Conservation (phyloP, 805 yeast species). For the Metschnikowia arizonensis region DNA sequence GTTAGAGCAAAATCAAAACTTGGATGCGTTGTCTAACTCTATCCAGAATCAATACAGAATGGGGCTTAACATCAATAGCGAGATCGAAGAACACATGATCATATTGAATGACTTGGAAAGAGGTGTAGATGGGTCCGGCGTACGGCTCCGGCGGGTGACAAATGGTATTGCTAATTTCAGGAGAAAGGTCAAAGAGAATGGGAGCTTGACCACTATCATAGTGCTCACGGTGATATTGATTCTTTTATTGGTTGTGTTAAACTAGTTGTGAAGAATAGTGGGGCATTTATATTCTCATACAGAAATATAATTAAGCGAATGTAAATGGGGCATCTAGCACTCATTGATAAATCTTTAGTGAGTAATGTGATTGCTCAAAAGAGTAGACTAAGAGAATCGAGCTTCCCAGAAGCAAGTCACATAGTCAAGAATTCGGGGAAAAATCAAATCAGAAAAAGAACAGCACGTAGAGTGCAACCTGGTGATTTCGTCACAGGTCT, state of each 20-base stretch:
- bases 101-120: slow-evolving; percentile 38
- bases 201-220: slow-evolving; percentile 40
- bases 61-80: slow-evolving; percentile 38
- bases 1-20: slow-evolving; percentile 34
- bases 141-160: slow-evolving; percentile 30
- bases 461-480: neutral
- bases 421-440: neutral
- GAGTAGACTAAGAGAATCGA: neutral
- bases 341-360: neutral
- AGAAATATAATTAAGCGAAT: neutral
- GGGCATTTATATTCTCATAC: neutral
- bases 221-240: slow-evolving; percentile 39
- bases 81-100: slow-evolving; percentile 40
- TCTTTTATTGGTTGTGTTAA: slow-evolving; percentile 38
- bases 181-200: slow-evolving; percentile 36
- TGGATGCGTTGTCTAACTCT: slow-evolving; percentile 32
- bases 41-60: slow-evolving; percentile 35
- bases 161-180: slow-evolving; percentile 30
- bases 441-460: neutral
- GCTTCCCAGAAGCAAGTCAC: neutral
- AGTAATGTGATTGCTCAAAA: neutral
- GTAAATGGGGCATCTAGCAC: neutral
- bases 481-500: neutral
- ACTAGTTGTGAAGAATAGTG: slow-evolving; percentile 13
- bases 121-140: slow-evolving; percentile 36